Conservation (phyloP, 2,329 filamentous ascomycete species). For the Dichotomopilus funicola region DNA sequence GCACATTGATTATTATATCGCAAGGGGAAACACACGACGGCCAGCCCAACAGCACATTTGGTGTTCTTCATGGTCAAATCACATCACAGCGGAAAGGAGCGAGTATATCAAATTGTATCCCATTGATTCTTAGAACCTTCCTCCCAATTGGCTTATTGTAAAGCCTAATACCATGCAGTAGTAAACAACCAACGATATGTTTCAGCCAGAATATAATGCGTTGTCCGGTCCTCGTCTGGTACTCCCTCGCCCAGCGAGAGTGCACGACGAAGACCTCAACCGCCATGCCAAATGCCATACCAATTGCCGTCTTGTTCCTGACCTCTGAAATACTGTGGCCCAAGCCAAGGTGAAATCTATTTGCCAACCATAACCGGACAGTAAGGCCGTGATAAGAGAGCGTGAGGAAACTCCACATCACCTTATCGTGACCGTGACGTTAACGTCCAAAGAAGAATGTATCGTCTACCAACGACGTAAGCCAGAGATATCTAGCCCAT, state of each 20-base stretch:
- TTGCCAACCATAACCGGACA: neutral
- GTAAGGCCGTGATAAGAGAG: neutral
- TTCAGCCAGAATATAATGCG: neutral
- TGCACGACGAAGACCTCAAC: no score
- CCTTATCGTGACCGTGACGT: neutral
- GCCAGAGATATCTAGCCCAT: slow-evolving; percentile 1
- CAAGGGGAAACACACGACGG: no score
- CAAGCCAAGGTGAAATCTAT: neutral
- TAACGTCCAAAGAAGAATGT: neutral
- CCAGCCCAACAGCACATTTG: no score
- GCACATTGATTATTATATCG: no score
- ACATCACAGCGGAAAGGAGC: neutral
- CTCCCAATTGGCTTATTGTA: slow-evolving; percentile 13
- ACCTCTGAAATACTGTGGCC: neutral
- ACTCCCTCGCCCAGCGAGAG: no score
- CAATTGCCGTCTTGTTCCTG: neutral
- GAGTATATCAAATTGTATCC: neutral
- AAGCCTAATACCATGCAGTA: slow-evolving; percentile 2
- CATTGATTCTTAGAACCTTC: slow-evolving; percentile 8
- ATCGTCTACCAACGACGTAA: neutral
- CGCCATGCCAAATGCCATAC: no score
- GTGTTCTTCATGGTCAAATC: neutral
- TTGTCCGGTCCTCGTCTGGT: no score
- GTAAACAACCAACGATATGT: neutral
- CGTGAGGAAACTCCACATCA: neutral